Evolutionary conservation across 2,329 filamentous ascomycete species (phyloP).

Genomic region (Stemphylium beticola): DNA sequence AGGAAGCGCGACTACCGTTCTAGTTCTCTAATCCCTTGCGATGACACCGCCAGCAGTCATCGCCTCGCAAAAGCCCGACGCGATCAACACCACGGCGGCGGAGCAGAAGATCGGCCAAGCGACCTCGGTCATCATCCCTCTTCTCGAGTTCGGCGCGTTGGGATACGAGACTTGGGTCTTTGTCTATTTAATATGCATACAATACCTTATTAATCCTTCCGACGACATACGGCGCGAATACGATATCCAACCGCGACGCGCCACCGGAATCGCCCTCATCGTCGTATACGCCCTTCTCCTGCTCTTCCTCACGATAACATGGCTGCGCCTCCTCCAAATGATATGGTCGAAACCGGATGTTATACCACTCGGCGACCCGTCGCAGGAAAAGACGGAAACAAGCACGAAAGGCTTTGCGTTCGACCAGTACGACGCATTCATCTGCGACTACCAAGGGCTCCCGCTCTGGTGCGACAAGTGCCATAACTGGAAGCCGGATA

Average conservation of each 20-base stretch:
- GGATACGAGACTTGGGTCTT: conserved; percentile 75
- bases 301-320: conserved; percentile 68
- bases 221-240: conserved; percentile 23
- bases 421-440: conserved; percentile 81
- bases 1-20: conserved; percentile 3
- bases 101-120: conserved; percentile 58
- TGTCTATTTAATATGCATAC: conserved; percentile 65
- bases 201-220: conserved; percentile 69
- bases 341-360: conserved; percentile 76
- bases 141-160: conserved; percentile 69
- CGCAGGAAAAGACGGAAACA: conserved; percentile 36
- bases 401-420: conserved; percentile 68
- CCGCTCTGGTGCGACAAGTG: conserved; percentile 87
- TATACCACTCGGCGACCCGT: conserved; percentile 63
- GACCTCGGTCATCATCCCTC: conserved; percentile 71
- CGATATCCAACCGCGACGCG: conserved; percentile 51
- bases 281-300: conserved; percentile 76
- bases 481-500: conserved; percentile 84
- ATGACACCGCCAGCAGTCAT: conserved; percentile 30
- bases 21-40: background rate
- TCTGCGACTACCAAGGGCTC: conserved; percentile 79
- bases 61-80: conserved; percentile 31
- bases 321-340: conserved; percentile 72
- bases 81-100: conserved; percentile 27
- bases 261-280: conserved; percentile 72